Percentiles rank a stretch among this genome's conserved stretches.
Evolutionary conservation across 2,329 filamentous ascomycete species (phyloP).

Genomic region (Aspergillus ochraceus): DNA sequence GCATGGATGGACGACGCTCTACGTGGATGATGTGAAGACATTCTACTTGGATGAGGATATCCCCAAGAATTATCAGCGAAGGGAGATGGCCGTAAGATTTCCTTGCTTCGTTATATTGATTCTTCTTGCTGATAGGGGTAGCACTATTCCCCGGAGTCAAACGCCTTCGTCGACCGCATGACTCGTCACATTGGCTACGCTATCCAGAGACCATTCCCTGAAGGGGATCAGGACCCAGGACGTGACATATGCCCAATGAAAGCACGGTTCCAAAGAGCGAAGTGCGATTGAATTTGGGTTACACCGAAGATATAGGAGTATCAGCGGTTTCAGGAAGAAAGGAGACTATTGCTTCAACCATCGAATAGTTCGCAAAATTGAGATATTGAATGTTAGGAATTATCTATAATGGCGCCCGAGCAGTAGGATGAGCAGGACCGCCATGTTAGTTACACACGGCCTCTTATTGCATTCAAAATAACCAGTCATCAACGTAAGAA

Average conservation of each 20-base stretch:
- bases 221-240: background rate
- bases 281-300: background rate
- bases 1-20: conserved; percentile 2
- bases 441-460: too few relatives aligned
- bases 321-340: too few relatives aligned
- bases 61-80: background rate
- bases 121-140: background rate
- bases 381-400: too few relatives aligned
- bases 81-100: background rate
- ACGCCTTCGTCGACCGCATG: background rate
- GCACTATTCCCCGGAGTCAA: conserved; percentile 2
- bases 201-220: background rate
- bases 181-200: background rate
- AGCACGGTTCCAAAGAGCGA: background rate
- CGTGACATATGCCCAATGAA: background rate
- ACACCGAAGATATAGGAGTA: too few relatives aligned
- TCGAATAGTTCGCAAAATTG: too few relatives aligned
- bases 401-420: too few relatives aligned
- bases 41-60: conserved; percentile 7
- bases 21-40: conserved; percentile 1
- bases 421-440: too few relatives aligned
- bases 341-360: too few relatives aligned
- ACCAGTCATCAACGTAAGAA: too few relatives aligned
- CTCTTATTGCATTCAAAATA: too few relatives aligned
- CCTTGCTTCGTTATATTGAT: background rate